Evolutionary conservation across 345 rosid species (phyloP).

Genomic region (Brassica incana): DNA sequence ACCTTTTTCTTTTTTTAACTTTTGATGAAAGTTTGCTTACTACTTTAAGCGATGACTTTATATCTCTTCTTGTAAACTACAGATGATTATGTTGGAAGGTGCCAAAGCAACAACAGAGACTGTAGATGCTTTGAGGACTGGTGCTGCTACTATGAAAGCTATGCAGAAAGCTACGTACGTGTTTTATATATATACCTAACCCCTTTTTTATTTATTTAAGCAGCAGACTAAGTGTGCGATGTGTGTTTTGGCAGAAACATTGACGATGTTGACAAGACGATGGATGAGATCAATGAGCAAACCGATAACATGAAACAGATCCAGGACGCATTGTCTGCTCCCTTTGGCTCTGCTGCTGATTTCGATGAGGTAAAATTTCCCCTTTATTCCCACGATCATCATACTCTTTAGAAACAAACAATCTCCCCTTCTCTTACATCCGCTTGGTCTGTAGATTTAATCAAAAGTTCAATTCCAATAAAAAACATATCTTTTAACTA

Average conservation of each 20-base stretch:
- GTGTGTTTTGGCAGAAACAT: slow-evolving; percentile 54
- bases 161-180: slow-evolving; percentile 95
- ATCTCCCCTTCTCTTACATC: too few relatives aligned
- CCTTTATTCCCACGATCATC: too few relatives aligned
- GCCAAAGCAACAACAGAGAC: slow-evolving; percentile 89
- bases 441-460: too few relatives aligned
- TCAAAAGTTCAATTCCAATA: too few relatives aligned
- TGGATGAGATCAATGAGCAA: slow-evolving; percentile 92
- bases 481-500: too few relatives aligned
- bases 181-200: not conserved
- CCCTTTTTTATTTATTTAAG: not conserved
- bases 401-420: too few relatives aligned
- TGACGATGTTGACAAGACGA: slow-evolving; percentile 87
- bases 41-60: not conserved
- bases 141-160: slow-evolving; percentile 82
- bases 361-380: too few relatives aligned
- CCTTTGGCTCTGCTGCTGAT: too few relatives aligned
- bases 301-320: slow-evolving; percentile 90
- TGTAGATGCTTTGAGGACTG: slow-evolving; percentile 85
- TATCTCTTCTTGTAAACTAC: not conserved
- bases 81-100: slow-evolving; percentile 67
- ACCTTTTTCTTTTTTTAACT: not conserved
- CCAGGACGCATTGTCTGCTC: slow-evolving; percentile 60
- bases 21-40: not conserved
- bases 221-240: not conserved